Percentiles rank a stretch among this genome's conserved stretches.
Evolutionary conservation across 106 monocot species (phyloP).

Genomic region (Platanthera guangdongensis): DNA sequence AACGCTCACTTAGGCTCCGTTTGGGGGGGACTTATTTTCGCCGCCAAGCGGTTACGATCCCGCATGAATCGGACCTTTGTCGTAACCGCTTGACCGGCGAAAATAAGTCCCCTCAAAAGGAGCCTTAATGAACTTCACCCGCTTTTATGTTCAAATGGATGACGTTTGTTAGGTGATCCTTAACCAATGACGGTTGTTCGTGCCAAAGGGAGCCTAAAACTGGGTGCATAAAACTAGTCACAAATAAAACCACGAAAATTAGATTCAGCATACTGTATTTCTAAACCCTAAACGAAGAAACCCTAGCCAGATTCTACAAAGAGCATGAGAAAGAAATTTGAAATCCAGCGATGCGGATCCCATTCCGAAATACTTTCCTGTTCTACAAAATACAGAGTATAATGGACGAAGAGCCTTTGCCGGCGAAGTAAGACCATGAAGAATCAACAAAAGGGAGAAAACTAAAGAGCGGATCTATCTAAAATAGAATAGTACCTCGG

Average conservation of each 20-base stretch:
- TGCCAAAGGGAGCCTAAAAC: neutral
- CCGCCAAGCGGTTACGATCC: too few relatives aligned
- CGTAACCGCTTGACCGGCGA: too few relatives aligned
- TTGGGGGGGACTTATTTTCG: too few relatives aligned
- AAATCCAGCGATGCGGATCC: neutral
- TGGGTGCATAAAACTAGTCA: neutral
- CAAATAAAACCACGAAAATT: slow-evolving; percentile 1
- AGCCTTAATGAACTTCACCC: too few relatives aligned
- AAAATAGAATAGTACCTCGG: slow-evolving; percentile 1
- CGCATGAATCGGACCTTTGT: too few relatives aligned
- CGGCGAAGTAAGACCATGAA: neutral
- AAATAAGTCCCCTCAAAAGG: too few relatives aligned
- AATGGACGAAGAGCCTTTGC: neutral
- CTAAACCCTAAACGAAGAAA: neutral
- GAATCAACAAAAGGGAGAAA: neutral
- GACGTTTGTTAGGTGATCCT: too few relatives aligned
- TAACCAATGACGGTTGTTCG: too few relatives aligned
- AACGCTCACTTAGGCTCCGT: too few relatives aligned
- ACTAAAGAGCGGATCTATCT: neutral
- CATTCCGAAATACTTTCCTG: neutral
- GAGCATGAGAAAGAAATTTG: neutral
- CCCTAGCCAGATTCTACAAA: neutral
- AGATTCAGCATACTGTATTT: neutral
- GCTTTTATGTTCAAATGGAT: too few relatives aligned
- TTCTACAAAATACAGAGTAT: neutral